Base-by-base conservation (phyloP, 2,329 filamentous ascomycete species). In the Cercospora janseana region DNA sequence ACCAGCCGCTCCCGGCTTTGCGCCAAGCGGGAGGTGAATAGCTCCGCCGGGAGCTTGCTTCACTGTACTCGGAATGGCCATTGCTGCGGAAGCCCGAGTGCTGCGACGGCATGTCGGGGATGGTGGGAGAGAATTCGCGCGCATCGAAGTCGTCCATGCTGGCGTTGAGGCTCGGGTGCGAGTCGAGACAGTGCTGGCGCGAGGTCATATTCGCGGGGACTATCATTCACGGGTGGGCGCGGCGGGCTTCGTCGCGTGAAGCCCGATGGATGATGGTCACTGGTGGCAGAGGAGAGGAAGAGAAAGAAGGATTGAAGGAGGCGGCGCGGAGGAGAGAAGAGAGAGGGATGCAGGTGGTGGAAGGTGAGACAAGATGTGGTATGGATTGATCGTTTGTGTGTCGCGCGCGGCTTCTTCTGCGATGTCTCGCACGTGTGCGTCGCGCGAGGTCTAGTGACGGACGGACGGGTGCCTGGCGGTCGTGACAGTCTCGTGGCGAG, bases 1-100 rank as follows among this genome's bases (percentile, higher is more conserved):
- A 79, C 80, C 79, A 82, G 53, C 75, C 75, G 63, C 78, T 83
- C 56, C 78, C 80, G 54, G 74, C 74, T 61, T 75, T 78, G 57
- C 79, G 75, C 75, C 82, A 83, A 9, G 81, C 81, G 2, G 83
- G 83, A 31, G 83, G 83, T 46, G 80, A 83, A 80, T 81, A 86
- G 24, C 79, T 80, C 41, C 77, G 75, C 52, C 78, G 74, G 46
- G 70, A 63, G 50, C 74, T 74, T 68, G 52, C 73, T 51, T 73
- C 69, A 54, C 65, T 68, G 42, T 69, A 70, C 21, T 78, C 76
- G 40, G 78, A 83, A 43, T 59, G 60, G 34, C 59, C 49, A 37
- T 55, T 54, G 55, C 58, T 63, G 59, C 79, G 77, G 72, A 85
- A 85, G 62, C 78, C 81, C 29, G 81, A 85, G 66, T 83, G 80